A percentile compares a stretch with the other conserved stretches of the same genome.
phyloP scores from a whole-genome alignment of 306 rosid species.

The Lupinus albus region DNA sequence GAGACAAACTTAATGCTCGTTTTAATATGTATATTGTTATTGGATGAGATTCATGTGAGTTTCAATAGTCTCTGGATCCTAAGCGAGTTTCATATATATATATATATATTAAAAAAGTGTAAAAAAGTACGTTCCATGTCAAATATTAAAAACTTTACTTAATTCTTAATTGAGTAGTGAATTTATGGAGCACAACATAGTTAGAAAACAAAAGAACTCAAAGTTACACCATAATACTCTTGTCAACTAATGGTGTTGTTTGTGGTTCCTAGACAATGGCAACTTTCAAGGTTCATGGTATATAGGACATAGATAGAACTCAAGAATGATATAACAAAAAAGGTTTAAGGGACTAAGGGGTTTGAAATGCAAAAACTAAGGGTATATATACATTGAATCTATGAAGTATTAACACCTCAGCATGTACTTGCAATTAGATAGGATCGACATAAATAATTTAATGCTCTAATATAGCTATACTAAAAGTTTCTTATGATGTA shows the following conservation, averaged over 20 bases:
- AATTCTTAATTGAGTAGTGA: too few relatives aligned
- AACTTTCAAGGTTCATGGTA: conserved; percentile 49
- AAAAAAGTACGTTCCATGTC: too few relatives aligned
- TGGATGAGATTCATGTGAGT: too few relatives aligned
- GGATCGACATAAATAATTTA: conserved; percentile 13
- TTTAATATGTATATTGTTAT: too few relatives aligned
- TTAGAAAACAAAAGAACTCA: conserved; percentile 3
- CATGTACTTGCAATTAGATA: conserved; percentile 26
- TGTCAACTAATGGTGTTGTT: conserved; percentile 4
- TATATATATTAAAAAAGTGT: too few relatives aligned
- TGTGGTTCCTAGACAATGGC: conserved; percentile 37
- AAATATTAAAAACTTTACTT: too few relatives aligned
- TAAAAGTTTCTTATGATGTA: conserved; percentile 18
- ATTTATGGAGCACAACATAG: too few relatives aligned
- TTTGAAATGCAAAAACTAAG: conserved; percentile 25
- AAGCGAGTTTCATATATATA: too few relatives aligned
- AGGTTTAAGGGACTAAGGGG: conserved; percentile 36
- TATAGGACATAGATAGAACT: conserved; percentile 21
- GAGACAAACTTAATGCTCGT: too few relatives aligned
- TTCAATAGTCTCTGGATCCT: too few relatives aligned
- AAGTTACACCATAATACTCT: conserved; percentile 22
- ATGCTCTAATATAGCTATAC: conserved; percentile 4
- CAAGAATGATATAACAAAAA: conserved; percentile 5
- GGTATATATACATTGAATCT: conserved; percentile 31
- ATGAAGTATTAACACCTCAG: conserved; percentile 34